Percentiles rank a stretch among this genome's conserved stretches.
Conservation (phyloP, 2,329 filamentous ascomycete species). For the Sarocladium oryzae region DNA sequence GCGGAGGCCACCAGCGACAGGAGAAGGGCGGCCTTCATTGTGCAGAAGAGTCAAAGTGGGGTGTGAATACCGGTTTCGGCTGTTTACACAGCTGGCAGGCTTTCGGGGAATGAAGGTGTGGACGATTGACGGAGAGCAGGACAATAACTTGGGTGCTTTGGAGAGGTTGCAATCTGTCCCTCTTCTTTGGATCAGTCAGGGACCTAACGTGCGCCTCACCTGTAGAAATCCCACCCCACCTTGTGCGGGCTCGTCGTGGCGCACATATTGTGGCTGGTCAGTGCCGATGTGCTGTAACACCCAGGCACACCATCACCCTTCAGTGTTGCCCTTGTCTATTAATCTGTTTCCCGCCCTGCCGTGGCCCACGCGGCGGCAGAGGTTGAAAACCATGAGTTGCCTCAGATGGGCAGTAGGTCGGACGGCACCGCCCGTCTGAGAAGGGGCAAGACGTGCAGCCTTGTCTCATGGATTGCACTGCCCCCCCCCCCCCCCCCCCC, state of each 20-base stretch:
- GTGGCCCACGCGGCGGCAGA: background rate
- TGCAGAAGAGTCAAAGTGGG: conserved; percentile 16
- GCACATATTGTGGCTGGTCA: background rate
- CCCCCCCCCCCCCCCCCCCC: too few species aligned
- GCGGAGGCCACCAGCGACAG: conserved; percentile 46
- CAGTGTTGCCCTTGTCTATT: background rate
- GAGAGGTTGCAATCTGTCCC: conserved; percentile 2
- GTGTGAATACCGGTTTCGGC: conserved; percentile 2
- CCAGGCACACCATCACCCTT: background rate
- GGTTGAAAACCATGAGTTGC: background rate
- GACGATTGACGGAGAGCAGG: background rate
- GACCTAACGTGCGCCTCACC: background rate
- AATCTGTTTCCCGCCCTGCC: background rate
- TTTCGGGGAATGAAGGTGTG: background rate
- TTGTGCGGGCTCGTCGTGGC: background rate
- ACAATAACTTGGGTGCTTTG: conserved; percentile 4
- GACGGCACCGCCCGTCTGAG: background rate
- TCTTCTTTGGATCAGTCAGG: background rate
- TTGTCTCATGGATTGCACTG: too few species aligned
- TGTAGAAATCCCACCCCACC: background rate
- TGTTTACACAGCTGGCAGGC: background rate
- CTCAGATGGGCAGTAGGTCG: background rate
- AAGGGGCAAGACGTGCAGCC: background rate
- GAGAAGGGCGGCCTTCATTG: conserved; percentile 43
- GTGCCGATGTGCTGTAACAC: background rate